Evolutionary conservation across 164 flowering plant genomes (phyloP), one percentile per base, ranked within the genome.

Genomic region (Malania oleifera): DNA sequence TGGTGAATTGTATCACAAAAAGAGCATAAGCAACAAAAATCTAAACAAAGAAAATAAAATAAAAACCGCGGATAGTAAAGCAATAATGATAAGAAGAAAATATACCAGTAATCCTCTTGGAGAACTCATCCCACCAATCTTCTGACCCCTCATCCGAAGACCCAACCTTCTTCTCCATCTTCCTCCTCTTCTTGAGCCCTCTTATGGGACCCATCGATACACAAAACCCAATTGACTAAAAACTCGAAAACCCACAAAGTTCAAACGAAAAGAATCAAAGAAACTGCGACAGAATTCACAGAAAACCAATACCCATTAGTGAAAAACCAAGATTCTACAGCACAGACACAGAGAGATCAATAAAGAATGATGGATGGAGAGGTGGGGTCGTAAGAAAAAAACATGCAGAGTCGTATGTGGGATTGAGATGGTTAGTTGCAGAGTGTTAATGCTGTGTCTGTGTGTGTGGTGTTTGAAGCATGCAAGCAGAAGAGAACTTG

Each of bases 81-180:
- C 39, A 63, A 47, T 35, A 46, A 63, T 8, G 34, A 31, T 43
- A 26, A 31, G 31, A 63, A 48, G 25, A 41, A 63, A 28, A 12
- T 17, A 65, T 76, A 82, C 87, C 84, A 70, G 61, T 60, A 66
- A 74, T 77, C 67, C 77, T 72, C 67, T 62, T 75, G n/a, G 79
- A 82, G 65, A 83, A 76, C 44, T 66, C 80, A 60, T 72, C 78
- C 87, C 89, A 83, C 87, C 89, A 86, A 71, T 82, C 86, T 37
- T 40, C 61, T 60, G 72, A 63, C 1, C 62, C 80, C 38, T 76
- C 80, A 44, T 74, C 75, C 5, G 76, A 62, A 37, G 80, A 69
- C 63, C 68, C 77, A 44, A 22, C 48, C 63, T 65, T 61, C 55
- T 60, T 71, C 67, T 71, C 78, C 5, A 56, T 46, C 70, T 65